Evolutionary conservation across 768 basidiomycete species (phyloP), one percentile per base, ranked within the genome.

Genomic region (Serpula lacrymans): DNA sequence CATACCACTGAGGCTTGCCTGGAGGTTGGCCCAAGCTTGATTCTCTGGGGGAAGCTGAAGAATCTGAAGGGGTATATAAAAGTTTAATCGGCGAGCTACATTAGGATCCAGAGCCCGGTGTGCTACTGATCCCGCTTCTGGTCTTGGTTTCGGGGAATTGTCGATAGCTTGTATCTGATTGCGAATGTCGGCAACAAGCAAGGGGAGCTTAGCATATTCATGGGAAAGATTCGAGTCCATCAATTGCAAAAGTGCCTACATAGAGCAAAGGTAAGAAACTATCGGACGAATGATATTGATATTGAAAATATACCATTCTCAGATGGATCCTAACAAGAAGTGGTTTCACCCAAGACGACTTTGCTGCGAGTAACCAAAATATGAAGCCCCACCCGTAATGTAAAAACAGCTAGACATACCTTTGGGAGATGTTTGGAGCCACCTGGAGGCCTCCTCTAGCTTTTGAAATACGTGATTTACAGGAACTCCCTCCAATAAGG

Each of bases 31-130:
- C 77, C 82, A 89, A 0, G 72, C 75, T 2, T 67, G 55, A 22
- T 71, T 63, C 34, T 72, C 62, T 4, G 71, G 50, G 0, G 78
- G 77, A 1, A 81, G 52, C 18, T 68, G 62, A 7, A 87, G 62
- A 4, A 78, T 62, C n/a, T 82, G 77, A 14, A 85, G 73, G 0
- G 88, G 88, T 49, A 85, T 75, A 41, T 75, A 77, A 22, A 78
- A 81, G 33, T 77, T 78, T 2, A 90, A 66, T 20, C 72, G 69
- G n/a, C 86, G 78, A 2, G 78, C 73, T 34, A 87, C 74, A 37
- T 72, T 68, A 0, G 83, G 78, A 49, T 89, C 84, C 34, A 89
- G 85, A 2, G 75, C 77, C 3, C 70, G 60, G 13, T 54, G 58
- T 0, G 75, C 79, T 1, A 70, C 64, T 3, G 86, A 84, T 16